A percentile compares a stretch with the other conserved stretches of the same genome.
These are phyloP conservation scores for Botrytis hyacinthi DNA, from an alignment of 2,329 filamentous ascomycete species.

Conservation along the genomic window DNA sequence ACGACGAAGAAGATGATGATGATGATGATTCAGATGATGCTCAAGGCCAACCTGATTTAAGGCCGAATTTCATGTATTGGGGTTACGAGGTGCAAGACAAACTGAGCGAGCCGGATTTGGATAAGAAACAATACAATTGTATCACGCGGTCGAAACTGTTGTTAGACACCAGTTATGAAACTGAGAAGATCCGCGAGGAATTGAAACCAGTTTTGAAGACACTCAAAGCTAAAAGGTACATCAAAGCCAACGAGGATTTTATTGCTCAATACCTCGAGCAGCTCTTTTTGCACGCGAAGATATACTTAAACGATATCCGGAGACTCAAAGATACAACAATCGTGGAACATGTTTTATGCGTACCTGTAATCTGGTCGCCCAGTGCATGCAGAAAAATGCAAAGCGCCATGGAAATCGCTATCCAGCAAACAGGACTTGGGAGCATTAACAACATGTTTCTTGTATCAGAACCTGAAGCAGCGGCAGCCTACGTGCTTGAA, in stretches of 20 bases:
- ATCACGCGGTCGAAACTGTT: slow-evolving; percentile 25
- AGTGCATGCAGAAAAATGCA: slow-evolving; percentile 27
- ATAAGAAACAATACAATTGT: slow-evolving; percentile 20
- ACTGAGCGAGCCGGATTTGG: slow-evolving; percentile 12
- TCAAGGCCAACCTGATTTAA: not conserved
- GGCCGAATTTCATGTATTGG: slow-evolving; percentile 16
- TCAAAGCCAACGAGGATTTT: slow-evolving; percentile 23
- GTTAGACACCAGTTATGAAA: slow-evolving; percentile 24
- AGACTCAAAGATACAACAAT: not conserved
- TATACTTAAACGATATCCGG: not conserved
- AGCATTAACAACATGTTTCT: slow-evolving; percentile 33
- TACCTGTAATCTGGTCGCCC: slow-evolving; percentile 25
- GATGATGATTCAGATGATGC: too few relatives aligned
- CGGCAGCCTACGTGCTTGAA: slow-evolving; percentile 17
- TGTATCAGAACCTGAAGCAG: slow-evolving; percentile 28
- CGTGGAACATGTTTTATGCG: slow-evolving; percentile 25
- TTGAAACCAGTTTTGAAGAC: slow-evolving; percentile 16
- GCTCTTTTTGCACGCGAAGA: slow-evolving; percentile 25
- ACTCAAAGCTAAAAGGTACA: slow-evolving; percentile 13
- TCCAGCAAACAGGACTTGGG: slow-evolving; percentile 19
- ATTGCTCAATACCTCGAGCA: slow-evolving; percentile 25
- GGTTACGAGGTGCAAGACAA: slow-evolving; percentile 24
- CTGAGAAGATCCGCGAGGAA: slow-evolving; percentile 22
- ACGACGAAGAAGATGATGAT: not conserved
- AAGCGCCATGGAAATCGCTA: slow-evolving; percentile 22